phyloP scores from a whole-genome alignment of 2,329 filamentous ascomycete genomes.

The Colletotrichum tropicicola region DNA sequence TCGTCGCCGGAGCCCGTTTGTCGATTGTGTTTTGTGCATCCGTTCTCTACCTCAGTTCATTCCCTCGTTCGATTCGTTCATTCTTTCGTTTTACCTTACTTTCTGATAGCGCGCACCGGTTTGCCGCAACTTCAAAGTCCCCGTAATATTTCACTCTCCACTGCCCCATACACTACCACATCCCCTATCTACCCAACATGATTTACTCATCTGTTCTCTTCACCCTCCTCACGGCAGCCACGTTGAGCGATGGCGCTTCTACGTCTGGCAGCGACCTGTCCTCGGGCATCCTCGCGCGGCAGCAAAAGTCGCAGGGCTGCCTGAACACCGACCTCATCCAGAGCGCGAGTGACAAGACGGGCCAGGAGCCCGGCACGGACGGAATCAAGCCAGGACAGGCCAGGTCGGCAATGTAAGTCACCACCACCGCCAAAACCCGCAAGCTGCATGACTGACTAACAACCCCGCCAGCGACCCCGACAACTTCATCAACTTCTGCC shows the following conservation, averaged over 20 bases:
- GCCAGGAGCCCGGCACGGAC: slow-evolving; percentile 43
- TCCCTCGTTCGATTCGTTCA: neutral
- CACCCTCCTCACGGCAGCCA: neutral
- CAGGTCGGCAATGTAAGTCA: slow-evolving; percentile 54
- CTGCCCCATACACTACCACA: neutral
- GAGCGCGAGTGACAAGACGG: slow-evolving; percentile 47
- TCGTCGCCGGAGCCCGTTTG: neutral
- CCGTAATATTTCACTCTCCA: no score
- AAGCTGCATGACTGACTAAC: slow-evolving; percentile 20
- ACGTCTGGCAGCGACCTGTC: neutral
- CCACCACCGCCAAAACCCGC: neutral
- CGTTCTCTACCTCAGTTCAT: neutral
- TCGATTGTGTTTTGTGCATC: neutral
- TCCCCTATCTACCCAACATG: neutral
- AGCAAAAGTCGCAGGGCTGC: slow-evolving; percentile 22
- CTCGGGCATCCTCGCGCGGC: neutral
- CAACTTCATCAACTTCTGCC: slow-evolving; percentile 71
- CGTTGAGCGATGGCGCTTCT: neutral
- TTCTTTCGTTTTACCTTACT: neutral
- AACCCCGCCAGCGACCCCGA: slow-evolving; percentile 48
- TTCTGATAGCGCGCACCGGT: neutral
- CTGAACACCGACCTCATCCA: slow-evolving; percentile 52
- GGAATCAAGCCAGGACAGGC: slow-evolving; percentile 40
- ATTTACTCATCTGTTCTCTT: neutral
- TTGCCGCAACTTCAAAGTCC: neutral